Base-by-base conservation (phyloP, 2,329 filamentous ascomycete genomes). In the Podosphaera leucotricha region DNA sequence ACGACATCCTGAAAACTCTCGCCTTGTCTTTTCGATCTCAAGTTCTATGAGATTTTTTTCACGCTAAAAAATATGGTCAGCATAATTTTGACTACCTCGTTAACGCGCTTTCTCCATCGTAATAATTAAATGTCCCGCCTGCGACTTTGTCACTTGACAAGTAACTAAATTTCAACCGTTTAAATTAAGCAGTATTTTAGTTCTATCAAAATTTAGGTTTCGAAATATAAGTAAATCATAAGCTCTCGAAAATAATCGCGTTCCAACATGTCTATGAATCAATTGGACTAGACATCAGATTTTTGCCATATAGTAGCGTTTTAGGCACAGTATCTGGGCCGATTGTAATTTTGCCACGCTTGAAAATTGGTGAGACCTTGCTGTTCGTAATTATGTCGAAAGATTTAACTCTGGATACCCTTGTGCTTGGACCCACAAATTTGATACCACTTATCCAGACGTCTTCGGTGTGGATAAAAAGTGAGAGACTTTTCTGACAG, bases 11-110 rank as follows among this genome's bases (percentile, higher is more conserved):
- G 43, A 43, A 21, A 15, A 16, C 44, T 54, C 7, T 38, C 20
- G 62, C 62, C 60, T 65, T 46, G 71, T 65, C 38, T 56, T 54
- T 28, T 64, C 58, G 30, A 92, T 82, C 20, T 79, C 49, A 43
- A 54, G 46, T 30, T 46, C 44, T 22, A 58, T 55, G 20, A 48
- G 43, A 10, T 42, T 46, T 44, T 56, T 54, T 47, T 58, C 54
- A 20, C 42, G 44, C 56, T 59, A 48, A 47, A 39, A 42, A 26
- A 39, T 38, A 44, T 22, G 21, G 47, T 49, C 45, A 49, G 47
- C 43, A 37, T 38, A 44, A 33, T 13, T n/a, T 13, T 7, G 8
- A 11, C 15, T 33, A 6, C 13, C 15, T 11, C 6, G 13, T 33
- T 33, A 7, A 11, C 15, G 15, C 28, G 13, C 3, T n/a, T 33